Conservation (phyloP, 768 basidiomycete species). For the Chalciporus chontae region DNA sequence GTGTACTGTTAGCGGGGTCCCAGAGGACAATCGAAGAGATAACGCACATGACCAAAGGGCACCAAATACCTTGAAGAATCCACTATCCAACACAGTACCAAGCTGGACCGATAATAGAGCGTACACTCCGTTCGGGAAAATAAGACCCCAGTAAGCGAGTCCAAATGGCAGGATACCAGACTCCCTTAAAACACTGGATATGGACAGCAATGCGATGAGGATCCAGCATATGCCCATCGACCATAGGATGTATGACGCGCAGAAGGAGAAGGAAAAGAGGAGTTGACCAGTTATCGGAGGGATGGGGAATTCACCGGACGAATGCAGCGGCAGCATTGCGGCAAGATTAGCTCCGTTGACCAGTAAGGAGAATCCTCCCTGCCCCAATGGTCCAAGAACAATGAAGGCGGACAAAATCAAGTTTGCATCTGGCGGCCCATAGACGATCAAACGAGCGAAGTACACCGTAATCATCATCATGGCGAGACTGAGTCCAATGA, state of each 20-base stretch:
- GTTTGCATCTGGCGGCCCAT: constrained; percentile 38
- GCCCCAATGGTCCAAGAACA: constrained; percentile 51
- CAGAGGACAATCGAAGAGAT: background rate
- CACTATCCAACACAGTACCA: constrained; percentile 44
- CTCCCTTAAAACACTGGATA: constrained; percentile 31
- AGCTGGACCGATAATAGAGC: constrained; percentile 48
- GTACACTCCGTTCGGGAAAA: constrained; percentile 56
- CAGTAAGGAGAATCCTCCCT: constrained; percentile 46
- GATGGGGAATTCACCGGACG: constrained; percentile 30
- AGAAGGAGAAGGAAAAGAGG: constrained; percentile 43
- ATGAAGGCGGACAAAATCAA: constrained; percentile 45
- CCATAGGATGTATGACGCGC: constrained; percentile 47
- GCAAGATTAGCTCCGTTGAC: constrained; percentile 39
- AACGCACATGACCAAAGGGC: constrained; percentile 49
- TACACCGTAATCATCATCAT: constrained; percentile 49
- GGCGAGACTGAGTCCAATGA: constrained; percentile 45
- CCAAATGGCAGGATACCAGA: constrained; percentile 39
- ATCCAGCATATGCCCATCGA: constrained; percentile 56
- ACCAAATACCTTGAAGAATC: constrained; percentile 51
- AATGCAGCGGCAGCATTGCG: constrained; percentile 32
- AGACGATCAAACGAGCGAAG: constrained; percentile 41
- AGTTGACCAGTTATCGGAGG: constrained; percentile 36
- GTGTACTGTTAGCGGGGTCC: background rate
- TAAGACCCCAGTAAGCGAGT: constrained; percentile 50
- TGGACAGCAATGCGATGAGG: constrained; percentile 39